Percentiles rank a stretch among this genome's conserved stretches.
Conservation (phyloP, 2,329 filamentous ascomycete genomes). For the Hypoxylon sp. region DNA sequence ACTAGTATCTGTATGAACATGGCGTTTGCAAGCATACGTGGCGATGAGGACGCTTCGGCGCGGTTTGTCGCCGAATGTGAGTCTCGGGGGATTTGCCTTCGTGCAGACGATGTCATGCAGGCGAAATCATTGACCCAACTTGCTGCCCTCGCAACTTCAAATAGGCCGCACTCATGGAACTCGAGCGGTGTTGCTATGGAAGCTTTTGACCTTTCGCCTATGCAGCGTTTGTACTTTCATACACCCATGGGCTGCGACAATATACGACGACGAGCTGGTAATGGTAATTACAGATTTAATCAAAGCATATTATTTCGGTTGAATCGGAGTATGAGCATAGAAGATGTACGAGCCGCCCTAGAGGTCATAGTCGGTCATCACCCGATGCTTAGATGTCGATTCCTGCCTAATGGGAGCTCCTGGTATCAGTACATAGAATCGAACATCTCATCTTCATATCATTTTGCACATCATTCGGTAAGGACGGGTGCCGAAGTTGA, state of each 20-base stretch:
- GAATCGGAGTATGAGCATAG: constrained; percentile 58
- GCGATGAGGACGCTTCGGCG: constrained; percentile 59
- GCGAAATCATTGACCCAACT: constrained; percentile 59
- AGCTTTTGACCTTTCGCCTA: constrained; percentile 65
- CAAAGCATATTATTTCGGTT: constrained; percentile 65
- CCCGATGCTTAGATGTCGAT: constrained; percentile 67
- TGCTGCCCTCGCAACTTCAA: constrained; percentile 56
- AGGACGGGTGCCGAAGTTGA: constrained; percentile 61
- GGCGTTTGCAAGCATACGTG: constrained; percentile 60
- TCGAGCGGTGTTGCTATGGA: constrained; percentile 56
- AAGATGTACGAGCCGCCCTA: constrained; percentile 64
- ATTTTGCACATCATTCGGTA: constrained; percentile 61
- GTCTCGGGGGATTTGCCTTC: constrained; percentile 58
- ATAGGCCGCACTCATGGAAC: constrained; percentile 51
- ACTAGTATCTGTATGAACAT: constrained; percentile 61
- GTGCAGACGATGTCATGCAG: constrained; percentile 57
- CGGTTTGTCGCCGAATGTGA: constrained; percentile 59
- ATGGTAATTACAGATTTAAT: constrained; percentile 64
- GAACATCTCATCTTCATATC: constrained; percentile 60
- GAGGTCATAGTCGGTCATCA: constrained; percentile 66
- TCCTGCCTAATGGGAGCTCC: constrained; percentile 56
- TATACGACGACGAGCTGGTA: constrained; percentile 50
- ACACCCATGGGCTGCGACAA: constrained; percentile 60
- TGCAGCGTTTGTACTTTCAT: constrained; percentile 69
- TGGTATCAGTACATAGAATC: constrained; percentile 65